Conservation (phyloP, 2,329 filamentous ascomycete genomes). For the Coniochaeta ligniaria region DNA sequence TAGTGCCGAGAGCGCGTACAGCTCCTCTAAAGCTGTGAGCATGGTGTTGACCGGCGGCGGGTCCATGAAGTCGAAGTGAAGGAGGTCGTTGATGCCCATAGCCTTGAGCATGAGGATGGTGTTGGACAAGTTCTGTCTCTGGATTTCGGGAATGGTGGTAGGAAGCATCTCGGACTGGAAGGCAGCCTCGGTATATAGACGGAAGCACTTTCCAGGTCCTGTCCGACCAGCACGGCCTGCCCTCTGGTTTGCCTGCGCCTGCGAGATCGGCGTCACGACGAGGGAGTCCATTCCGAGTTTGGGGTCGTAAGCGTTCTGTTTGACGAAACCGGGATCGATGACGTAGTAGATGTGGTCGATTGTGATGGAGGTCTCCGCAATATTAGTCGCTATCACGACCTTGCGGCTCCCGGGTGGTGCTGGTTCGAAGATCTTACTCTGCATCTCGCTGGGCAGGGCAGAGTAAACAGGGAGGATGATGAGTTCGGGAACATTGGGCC, state of each 20-base stretch:
- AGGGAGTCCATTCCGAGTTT: constrained; percentile 97
- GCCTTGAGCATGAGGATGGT: constrained; percentile 98
- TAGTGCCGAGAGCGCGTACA: constrained; percentile 84
- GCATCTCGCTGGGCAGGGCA: constrained; percentile 85
- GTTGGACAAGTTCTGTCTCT: constrained; percentile 83
- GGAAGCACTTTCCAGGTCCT: constrained; percentile 91
- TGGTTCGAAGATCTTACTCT: constrained; percentile 90
- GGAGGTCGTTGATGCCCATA: constrained; percentile 96
- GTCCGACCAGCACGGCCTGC: constrained; percentile 90
- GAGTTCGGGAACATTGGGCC: constrained; percentile 82
- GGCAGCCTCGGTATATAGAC: constrained; percentile 89
- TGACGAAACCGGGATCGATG: constrained; percentile 93
- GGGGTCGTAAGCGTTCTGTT: constrained; percentile 94
- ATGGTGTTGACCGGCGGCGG: constrained; percentile 96
- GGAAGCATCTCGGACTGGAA: constrained; percentile 97
- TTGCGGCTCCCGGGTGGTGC: constrained; percentile 81
- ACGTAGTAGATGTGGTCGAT: constrained; percentile 98
- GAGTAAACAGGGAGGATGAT: constrained; percentile 96
- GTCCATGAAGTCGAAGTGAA: constrained; percentile 99
- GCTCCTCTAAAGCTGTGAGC: constrained; percentile 89
- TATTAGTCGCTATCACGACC: constrained; percentile 96
- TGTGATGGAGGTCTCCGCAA: constrained; percentile 95
- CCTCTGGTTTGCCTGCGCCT: constrained; percentile 92
- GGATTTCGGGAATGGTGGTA: constrained; percentile 93
- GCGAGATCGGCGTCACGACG: constrained; percentile 91